A percentile compares a stretch with the other conserved stretches of the same genome.
These are phyloP conservation scores for Abrus pulchellus DNA, from an alignment of 306 rosid genomes.

Conservation along the genomic window DNA sequence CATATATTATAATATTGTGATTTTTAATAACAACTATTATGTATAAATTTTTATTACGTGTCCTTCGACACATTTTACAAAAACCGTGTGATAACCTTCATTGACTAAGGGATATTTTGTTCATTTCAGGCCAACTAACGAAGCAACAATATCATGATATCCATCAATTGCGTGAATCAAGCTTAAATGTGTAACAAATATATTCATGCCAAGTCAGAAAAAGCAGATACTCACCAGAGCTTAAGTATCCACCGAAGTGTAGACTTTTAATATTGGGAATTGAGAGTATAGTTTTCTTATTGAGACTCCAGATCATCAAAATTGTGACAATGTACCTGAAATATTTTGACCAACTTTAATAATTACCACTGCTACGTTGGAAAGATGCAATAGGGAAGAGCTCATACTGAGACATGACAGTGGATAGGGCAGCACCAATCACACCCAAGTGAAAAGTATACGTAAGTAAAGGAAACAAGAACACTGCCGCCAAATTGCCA, in stretches of 20 bases:
- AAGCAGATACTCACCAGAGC: conserved; percentile 4
- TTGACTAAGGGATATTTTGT: background rate
- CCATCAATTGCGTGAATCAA: conserved; percentile 1
- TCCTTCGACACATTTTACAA: too few species aligned
- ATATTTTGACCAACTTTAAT: background rate
- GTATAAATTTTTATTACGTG: too few species aligned
- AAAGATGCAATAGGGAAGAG: conserved; percentile 6
- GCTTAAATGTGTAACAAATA: background rate
- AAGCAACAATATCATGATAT: background rate
- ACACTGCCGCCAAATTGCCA: conserved; percentile 38
- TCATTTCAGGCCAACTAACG: background rate
- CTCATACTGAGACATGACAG: conserved; percentile 42
- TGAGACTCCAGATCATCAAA: conserved; percentile 37
- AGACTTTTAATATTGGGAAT: conserved; percentile 12
- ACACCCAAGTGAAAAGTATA: conserved; percentile 27
- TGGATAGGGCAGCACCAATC: conserved; percentile 34
- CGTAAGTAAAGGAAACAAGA: conserved; percentile 35
- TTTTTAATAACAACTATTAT: too few species aligned
- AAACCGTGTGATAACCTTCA: background rate
- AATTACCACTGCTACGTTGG: background rate
- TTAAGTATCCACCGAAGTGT: conserved; percentile 23
- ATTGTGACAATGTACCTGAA: conserved; percentile 31
- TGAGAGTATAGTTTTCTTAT: conserved; percentile 15
- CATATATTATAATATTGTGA: too few species aligned
- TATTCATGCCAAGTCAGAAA: conserved; percentile 4